Base-by-base conservation (phyloP, 2,329 filamentous ascomycete genomes). In the Xylariaceae sp. region DNA sequence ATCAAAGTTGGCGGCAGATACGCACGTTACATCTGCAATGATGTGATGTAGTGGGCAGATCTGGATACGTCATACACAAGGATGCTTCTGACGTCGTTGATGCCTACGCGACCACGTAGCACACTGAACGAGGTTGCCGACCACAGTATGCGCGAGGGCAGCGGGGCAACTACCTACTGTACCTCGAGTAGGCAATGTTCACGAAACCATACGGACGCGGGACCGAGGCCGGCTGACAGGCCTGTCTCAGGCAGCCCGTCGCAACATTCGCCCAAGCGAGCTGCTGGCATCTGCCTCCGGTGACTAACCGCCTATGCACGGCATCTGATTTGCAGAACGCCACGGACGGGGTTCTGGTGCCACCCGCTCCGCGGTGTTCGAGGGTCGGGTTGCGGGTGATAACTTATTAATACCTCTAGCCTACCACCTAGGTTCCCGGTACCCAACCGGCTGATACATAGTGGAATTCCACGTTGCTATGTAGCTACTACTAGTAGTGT, bases 151-250 rank as follows among this genome's bases (percentile, higher is more conserved):
- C n/a, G n/a, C n/a, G n/a, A n/a, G 26, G 8, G 26, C 26, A 26
- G 26, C 8, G 8, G 26, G 26, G 26, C 26, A 29, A 18, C 6
- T 29, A 47, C n/a, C 12, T 47, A 26, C 32, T n/a, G n/a, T n/a
- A n/a, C n/a, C n/a, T n/a, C n/a, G n/a, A 29, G 8, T 18, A 15
- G 34, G n/a, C 41, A 30, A n/a, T n/a, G 22, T 13, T 22, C 43
- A 36, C 50, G 47, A 48, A 55, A 47, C 43, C 47, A 47, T n/a
- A 42, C 26, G 42, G 43, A 34, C n/a, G 44, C 40, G 47, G 30
- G 19, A 42, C 51, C 47, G 47, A 49, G 22, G 15, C 34, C 26
- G 47, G 47, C 49, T 26, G 10, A 8, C 8, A 26, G 26, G 5
- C 8, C 26, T 26, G 5, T 26, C 8, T 26, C 34, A 15, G n/a